Conservation (phyloP, 768 basidiomycete species). For the Calocera cornea region DNA sequence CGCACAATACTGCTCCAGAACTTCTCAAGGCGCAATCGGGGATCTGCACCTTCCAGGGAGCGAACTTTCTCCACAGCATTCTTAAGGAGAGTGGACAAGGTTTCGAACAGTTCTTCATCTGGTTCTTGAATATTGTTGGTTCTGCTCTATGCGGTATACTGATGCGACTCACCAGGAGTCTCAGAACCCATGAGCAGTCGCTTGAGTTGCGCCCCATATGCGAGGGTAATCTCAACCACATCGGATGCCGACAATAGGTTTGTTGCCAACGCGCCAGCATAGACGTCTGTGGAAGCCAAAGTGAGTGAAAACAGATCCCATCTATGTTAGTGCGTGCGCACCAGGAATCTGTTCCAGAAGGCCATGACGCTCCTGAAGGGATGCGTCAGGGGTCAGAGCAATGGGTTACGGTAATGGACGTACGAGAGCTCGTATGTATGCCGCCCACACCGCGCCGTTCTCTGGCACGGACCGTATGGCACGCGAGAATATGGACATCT, state of each 20-base stretch:
- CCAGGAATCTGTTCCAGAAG: not conserved
- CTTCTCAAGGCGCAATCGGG: constrained; percentile 67
- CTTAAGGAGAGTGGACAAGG: constrained; percentile 44
- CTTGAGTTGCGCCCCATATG: constrained; percentile 16
- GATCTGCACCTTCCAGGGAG: constrained; percentile 49
- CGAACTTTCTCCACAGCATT: constrained; percentile 50
- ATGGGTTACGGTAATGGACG: constrained; percentile 14
- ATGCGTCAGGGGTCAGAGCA: constrained; percentile 3
- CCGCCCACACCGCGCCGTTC: constrained; percentile 66
- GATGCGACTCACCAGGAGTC: constrained; percentile 28
- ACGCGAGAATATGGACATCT: constrained; percentile 36
- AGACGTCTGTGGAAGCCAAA: constrained; percentile 34
- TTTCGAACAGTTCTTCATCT: constrained; percentile 39
- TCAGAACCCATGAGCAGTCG: not conserved
- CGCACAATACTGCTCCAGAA: constrained; percentile 64
- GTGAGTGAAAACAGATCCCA: not conserved
- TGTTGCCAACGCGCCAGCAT: constrained; percentile 41
- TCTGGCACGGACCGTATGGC: constrained; percentile 61
- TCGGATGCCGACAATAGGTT: constrained; percentile 31
- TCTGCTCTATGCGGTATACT: constrained; percentile 54
- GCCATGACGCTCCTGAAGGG: not conserved
- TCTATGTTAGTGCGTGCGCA: not conserved
- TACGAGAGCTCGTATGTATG: constrained; percentile 61
- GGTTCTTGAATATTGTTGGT: constrained; percentile 49
- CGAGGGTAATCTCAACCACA: constrained; percentile 10